These are phyloP conservation scores for Tolypocladium guangdongense DNA, from an alignment of 2,329 filamentous ascomycete species.

Conservation along the genomic window DNA sequence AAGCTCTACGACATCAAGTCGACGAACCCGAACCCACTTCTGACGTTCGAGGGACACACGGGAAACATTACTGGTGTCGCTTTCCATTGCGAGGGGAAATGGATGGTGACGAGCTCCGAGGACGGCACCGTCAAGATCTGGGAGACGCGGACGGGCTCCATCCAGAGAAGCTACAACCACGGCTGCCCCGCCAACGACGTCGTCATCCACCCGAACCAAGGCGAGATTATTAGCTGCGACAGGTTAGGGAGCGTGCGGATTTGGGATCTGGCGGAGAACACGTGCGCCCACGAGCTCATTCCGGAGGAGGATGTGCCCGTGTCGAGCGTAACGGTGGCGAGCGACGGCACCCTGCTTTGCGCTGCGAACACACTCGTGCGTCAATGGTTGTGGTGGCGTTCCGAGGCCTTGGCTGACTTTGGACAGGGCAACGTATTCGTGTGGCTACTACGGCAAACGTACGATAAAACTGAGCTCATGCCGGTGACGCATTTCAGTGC, in stretches of 20 bases:
- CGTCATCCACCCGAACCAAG: slow-evolving; percentile 98
- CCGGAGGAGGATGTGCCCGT: slow-evolving; percentile 93
- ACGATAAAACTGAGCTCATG: slow-evolving; percentile 72
- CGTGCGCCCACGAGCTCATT: slow-evolving; percentile 90
- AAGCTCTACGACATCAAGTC: slow-evolving; percentile 99
- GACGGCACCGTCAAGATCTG: slow-evolving; percentile 96
- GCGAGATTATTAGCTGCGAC: slow-evolving; percentile 94
- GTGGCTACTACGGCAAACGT: slow-evolving; percentile 81
- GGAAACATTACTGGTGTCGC: slow-evolving; percentile 93
- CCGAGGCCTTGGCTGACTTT: neutral
- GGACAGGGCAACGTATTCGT: slow-evolving; percentile 87
- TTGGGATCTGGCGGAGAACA: slow-evolving; percentile 96
- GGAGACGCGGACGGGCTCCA: slow-evolving; percentile 76
- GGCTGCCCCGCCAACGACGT: slow-evolving; percentile 89
- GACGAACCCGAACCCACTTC: slow-evolving; percentile 85
- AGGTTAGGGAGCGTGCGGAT: slow-evolving; percentile 84
- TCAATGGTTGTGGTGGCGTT: neutral
- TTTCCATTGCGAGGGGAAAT: slow-evolving; percentile 98
- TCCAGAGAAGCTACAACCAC: slow-evolving; percentile 91
- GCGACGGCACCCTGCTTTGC: slow-evolving; percentile 83
- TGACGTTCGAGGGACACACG: slow-evolving; percentile 92
- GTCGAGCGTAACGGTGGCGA: slow-evolving; percentile 90
- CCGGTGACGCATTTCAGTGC: slow-evolving; percentile 84
- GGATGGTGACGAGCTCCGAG: slow-evolving; percentile 98
- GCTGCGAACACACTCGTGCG: slow-evolving; percentile 82